Evolutionary conservation across 257 asterid genomes (phyloP), one percentile per base, ranked within the genome.

Genomic region (Verbascum thapsus): DNA sequence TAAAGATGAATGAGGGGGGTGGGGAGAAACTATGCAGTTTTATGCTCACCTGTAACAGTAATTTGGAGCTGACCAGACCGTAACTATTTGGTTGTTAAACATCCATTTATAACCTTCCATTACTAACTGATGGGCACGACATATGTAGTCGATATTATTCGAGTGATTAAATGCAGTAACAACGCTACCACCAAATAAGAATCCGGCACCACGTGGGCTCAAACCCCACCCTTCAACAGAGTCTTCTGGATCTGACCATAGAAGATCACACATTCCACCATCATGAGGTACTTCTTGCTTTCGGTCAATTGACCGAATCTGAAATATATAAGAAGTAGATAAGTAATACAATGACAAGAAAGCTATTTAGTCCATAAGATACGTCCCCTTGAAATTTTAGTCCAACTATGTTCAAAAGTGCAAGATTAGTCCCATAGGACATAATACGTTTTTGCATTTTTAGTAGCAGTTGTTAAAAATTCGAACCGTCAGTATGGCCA

Each of bases 181-280:
- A 23, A 85, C 91, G 67, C 91, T 84, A 63, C 95, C 95, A 47
- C 99, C 99, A 78, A 92, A 92, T 37, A 92, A 76, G 78, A 79
- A 92, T 53, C 99, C 99, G 2, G 99, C 99, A 66, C 99, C 99
- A 37, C 99, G 97, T 15, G 99, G 99, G 74, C 99, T 92, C 81
- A 92, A 69, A 58, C 91, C 96, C 99, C 99, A 92, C 38, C 99
- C 97, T 51, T 89, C 96, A 74, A 92, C 95, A 58, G 79, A 78
- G 75, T 92, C 96, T 75, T 92, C 97, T 12, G 99, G 99, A 72
- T 92, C 99, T 10, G 99, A 89, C 99, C 99, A 92, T 22, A 92
- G 84, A 41, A 92, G 99, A 76, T 92, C 99, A 55, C 99, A 92
- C 99, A 92, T 92, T 68, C 88, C 91, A 72, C 99, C 99, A 76